Conservation (phyloP, 371 early-diverging fungal species). For the Mucor indicus region DNA sequence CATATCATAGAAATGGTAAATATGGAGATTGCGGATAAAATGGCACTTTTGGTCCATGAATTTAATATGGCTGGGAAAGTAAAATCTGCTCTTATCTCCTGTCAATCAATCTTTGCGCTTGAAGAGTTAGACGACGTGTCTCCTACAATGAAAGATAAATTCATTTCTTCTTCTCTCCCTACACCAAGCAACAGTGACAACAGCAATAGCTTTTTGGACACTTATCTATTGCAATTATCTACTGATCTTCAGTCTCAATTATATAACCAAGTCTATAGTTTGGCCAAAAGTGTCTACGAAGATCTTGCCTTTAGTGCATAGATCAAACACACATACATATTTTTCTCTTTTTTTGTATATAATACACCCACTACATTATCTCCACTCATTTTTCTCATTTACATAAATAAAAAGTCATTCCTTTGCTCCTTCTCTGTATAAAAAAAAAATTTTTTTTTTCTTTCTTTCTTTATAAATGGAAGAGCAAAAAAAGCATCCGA, state of each 20-base stretch:
- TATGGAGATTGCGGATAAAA: slow-evolving; percentile 17
- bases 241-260: slow-evolving; percentile 16
- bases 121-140: not conserved
- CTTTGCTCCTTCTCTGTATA: not conserved
- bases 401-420: not conserved
- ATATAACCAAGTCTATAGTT: slow-evolving; percentile 10
- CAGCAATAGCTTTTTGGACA: slow-evolving; percentile 4
- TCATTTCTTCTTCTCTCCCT: not conserved
- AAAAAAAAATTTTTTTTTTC: not conserved
- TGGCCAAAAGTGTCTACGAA: slow-evolving; percentile 13
- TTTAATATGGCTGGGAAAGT: slow-evolving; percentile 9
- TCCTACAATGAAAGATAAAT: not conserved
- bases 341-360: not conserved
- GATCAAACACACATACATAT: not conserved
- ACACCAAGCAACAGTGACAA: not conserved
- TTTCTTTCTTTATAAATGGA: slow-evolving; percentile 4
- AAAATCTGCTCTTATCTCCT: not conserved
- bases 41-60: not conserved
- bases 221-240: slow-evolving; percentile 8
- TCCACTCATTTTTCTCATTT: not conserved
- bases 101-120: slow-evolving; percentile 8
- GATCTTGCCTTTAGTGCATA: slow-evolving; percentile 12
- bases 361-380: too few relatives aligned
- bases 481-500: slow-evolving; percentile 4
- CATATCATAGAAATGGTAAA: slow-evolving; percentile 6